Conservation (phyloP, 768 basidiomycete genomes). For the Hemileccinum impolitum region DNA sequence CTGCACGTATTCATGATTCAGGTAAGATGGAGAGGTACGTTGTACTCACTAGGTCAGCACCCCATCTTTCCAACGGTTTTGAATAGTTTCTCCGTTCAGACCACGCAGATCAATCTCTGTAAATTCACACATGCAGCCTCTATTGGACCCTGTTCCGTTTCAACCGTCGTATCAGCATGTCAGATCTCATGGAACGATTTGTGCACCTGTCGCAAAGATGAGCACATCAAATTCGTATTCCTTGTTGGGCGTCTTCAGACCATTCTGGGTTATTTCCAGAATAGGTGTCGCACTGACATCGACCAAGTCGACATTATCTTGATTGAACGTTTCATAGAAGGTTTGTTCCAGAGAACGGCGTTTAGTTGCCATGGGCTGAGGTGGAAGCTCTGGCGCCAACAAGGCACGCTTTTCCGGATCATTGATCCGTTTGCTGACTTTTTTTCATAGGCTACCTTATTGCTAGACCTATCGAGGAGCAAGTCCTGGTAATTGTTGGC, state of each 20-base stretch:
- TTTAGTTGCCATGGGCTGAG: slow-evolving; percentile 8
- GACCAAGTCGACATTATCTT: slow-evolving; percentile 16
- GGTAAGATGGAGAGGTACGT: too few relatives aligned
- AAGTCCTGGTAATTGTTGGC: slow-evolving; percentile 5
- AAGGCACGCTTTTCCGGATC: slow-evolving; percentile 8
- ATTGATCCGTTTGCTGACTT: slow-evolving; percentile 12
- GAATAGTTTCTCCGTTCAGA: slow-evolving; percentile 6
- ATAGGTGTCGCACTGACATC: slow-evolving; percentile 5
- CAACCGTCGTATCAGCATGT: neutral
- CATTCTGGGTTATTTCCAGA: slow-evolving; percentile 4
- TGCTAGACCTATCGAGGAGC: neutral
- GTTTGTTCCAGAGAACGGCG: slow-evolving; percentile 4
- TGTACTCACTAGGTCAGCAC: slow-evolving; percentile 11
- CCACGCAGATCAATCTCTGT: slow-evolving; percentile 10
- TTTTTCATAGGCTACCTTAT: slow-evolving; percentile 2
- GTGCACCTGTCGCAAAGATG: slow-evolving; percentile 13
- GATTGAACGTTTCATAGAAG: slow-evolving; percentile 13
- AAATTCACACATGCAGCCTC: slow-evolving; percentile 2
- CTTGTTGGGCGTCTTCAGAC: slow-evolving; percentile 5
- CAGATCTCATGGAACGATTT: too few relatives aligned
- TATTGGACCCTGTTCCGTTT: slow-evolving; percentile 9
- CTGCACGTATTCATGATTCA: too few relatives aligned
- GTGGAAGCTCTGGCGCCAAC: slow-evolving; percentile 8
- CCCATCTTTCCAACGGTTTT: slow-evolving; percentile 12
- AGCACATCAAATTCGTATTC: slow-evolving; percentile 11